These are phyloP conservation scores for Aspergillus sp. DNA, from an alignment of 2,329 filamentous ascomycete genomes.

Conservation along the genomic window DNA sequence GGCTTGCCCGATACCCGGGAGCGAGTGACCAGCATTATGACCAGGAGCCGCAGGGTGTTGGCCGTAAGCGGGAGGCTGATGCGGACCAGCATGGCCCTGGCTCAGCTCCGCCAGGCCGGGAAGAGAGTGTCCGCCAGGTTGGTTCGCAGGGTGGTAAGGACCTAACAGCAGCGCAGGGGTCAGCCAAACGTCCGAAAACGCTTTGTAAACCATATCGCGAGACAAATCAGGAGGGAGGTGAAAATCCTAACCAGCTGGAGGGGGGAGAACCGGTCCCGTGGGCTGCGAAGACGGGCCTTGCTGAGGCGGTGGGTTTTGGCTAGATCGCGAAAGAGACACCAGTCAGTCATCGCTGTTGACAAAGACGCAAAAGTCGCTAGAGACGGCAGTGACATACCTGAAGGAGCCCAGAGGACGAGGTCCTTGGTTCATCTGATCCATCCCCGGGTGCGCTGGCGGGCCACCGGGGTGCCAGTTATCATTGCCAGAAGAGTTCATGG, in stretches of 20 bases:
- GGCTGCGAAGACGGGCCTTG: slow-evolving; percentile 42
- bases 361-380: background rate
- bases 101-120: slow-evolving; percentile 51
- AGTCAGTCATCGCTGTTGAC: slow-evolving; percentile 10
- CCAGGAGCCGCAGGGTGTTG: slow-evolving; percentile 43
- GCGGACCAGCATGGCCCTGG: slow-evolving; percentile 45
- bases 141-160: slow-evolving; percentile 45
- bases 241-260: slow-evolving; percentile 40
- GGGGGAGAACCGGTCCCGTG: slow-evolving; percentile 43
- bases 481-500: slow-evolving; percentile 46
- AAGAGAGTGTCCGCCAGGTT: slow-evolving; percentile 48
- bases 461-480: slow-evolving; percentile 48
- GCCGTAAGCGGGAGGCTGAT: slow-evolving; percentile 46
- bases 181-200: slow-evolving; percentile 14
- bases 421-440: slow-evolving; percentile 47
- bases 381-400: slow-evolving; percentile 37
- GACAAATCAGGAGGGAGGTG: background rate
- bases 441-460: slow-evolving; percentile 45
- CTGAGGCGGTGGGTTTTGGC: slow-evolving; percentile 42
- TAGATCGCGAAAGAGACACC: slow-evolving; percentile 18
- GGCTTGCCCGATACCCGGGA: slow-evolving; percentile 45
- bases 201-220: background rate
- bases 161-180: slow-evolving; percentile 28
- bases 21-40: slow-evolving; percentile 40
- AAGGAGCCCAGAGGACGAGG: slow-evolving; percentile 48